Evolutionary conservation across 148 eudicot species (phyloP), one percentile per base, ranked within the genome.

Genomic region (Fagopyrum tataricum): DNA sequence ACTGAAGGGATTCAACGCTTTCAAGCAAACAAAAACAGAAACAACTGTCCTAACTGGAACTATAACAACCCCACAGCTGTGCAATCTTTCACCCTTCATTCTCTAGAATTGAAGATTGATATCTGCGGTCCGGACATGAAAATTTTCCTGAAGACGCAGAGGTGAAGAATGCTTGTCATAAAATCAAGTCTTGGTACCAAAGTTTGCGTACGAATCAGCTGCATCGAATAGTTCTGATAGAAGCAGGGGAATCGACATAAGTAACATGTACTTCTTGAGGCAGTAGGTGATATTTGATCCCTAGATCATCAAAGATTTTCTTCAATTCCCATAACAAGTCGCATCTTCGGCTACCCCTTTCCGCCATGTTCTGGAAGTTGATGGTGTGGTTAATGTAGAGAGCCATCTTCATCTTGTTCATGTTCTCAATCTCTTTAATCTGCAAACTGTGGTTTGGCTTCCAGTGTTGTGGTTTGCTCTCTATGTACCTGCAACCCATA

Each of bases 401-500:
- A 61, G 74, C 87, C 93, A 91, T 84, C 48, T 82, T 83, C 84
- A 94, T 84, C 78, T 87, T 89, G 87, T 88, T 79, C 76, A 91
- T 75, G 73, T 94, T 82, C 73, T 84, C 86, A 26, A 94, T 85
- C 42, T 91, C 98, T 81, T 81, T 89, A 47, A 91, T 73, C 69
- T 72, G 84, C 75, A 94, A 81, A 46, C 86, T 82, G 76, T 89
- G 95, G 53, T 75, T 43, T 52, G 92, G 78, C 46, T 85, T 81
- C 98, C 98, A 94, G 44, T 81, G 86, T 24, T 84, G 87, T 18
- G 98, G 91, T 61, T 91, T 94, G 83, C 86, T 84, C 59, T 94
- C 96, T 58, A 94, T 46, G 71, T 94, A 94, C 80, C 98, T 94
- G 89, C 37, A 31, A 17, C 5, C 40, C 52, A 44, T 15, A 0